Percentiles rank a stretch among this genome's conserved stretches.
Evolutionary conservation across 1,139 yeast genomes (phyloP).

Genomic region (Geotrichum citri-aurantii): DNA sequence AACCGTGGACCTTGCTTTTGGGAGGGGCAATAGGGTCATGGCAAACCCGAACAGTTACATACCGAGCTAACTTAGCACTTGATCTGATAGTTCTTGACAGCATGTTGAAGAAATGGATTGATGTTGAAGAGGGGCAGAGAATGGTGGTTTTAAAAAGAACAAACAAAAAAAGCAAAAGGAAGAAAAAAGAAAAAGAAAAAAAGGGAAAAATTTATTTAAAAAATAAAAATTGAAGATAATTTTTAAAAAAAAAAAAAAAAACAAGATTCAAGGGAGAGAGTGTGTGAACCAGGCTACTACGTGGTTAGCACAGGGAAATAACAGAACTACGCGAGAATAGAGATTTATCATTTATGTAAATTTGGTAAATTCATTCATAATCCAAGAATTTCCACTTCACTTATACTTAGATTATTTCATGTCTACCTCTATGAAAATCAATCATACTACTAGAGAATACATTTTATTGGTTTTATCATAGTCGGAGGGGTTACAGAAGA

Average conservation of each 20-base stretch:
- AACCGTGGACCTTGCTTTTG: not conserved
- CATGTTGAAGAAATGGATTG: constrained; percentile 1
- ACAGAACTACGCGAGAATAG: not conserved
- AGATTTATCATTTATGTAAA: not conserved
- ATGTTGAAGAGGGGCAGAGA: not conserved
- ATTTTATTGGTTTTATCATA: too few relatives aligned
- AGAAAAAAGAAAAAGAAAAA: constrained; percentile 1
- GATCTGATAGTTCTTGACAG: constrained; percentile 12
- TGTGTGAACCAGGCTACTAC: not conserved
- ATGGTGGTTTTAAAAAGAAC: not conserved
- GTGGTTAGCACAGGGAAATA: not conserved
- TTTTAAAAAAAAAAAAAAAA: not conserved
- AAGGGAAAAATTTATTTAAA: not conserved
- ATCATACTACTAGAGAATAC: too few relatives aligned
- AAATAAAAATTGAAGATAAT: not conserved
- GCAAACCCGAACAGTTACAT: not conserved
- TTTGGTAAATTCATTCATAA: too few relatives aligned
- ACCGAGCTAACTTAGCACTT: constrained; percentile 12
- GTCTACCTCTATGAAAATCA: too few relatives aligned
- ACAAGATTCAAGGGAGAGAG: not conserved
- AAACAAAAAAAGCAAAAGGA: not conserved
- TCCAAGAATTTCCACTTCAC: too few relatives aligned
- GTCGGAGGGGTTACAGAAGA: too few relatives aligned
- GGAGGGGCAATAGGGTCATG: not conserved
- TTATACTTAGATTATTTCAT: too few relatives aligned